These are phyloP conservation scores for Iris macrosiphon DNA, from an alignment of 106 monocot species.

Conservation along the genomic window DNA sequence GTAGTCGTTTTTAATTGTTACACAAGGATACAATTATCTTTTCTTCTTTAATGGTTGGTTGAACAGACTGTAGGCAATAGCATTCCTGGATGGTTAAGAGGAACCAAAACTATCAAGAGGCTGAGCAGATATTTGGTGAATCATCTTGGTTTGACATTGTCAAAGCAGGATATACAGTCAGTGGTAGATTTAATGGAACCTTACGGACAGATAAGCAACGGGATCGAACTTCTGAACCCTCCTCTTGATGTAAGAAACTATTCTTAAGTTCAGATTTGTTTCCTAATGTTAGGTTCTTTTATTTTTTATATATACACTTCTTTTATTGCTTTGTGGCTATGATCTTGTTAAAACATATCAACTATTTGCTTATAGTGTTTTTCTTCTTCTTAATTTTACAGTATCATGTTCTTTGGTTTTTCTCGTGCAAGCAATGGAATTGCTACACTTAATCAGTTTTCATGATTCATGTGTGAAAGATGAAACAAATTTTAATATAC, in stretches of 20 bases:
- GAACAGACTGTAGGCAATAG: constrained; percentile 44
- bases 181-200: constrained; percentile 92
- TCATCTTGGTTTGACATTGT: constrained; percentile 73
- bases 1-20: too few species aligned
- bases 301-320: background rate
- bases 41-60: constrained; percentile 6
- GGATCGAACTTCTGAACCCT: constrained; percentile 69
- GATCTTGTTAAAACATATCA: too few species aligned
- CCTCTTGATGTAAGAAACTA: constrained; percentile 62
- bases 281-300: background rate
- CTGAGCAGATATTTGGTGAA: constrained; percentile 47
- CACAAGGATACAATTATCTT: too few species aligned
- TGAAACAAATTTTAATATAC: too few species aligned
- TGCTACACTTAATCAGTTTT: too few species aligned
- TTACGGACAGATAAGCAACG: constrained; percentile 87
- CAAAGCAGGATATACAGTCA: constrained; percentile 64
- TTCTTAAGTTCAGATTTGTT: background rate
- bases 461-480: too few species aligned
- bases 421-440: too few species aligned
- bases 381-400: too few species aligned
- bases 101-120: constrained; percentile 32
- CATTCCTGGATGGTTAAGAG: constrained; percentile 59
- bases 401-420: too few species aligned
- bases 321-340: too few species aligned
- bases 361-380: too few species aligned